Conservation (phyloP, 139 green algal genomes). For the Ettlia oleoabundans region DNA sequence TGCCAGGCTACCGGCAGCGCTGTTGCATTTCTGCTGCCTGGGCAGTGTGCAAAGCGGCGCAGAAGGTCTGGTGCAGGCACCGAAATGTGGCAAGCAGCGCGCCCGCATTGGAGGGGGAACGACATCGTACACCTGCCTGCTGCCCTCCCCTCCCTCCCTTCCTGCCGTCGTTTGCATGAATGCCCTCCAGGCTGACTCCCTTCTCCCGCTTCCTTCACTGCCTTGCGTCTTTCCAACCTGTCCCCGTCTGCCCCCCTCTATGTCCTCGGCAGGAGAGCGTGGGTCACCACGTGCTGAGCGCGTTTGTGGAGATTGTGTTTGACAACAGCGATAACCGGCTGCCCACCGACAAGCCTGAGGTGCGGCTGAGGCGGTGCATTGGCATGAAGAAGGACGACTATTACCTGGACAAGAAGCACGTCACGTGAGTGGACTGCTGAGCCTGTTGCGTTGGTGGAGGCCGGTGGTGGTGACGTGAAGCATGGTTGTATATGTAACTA, state of each 20-base stretch:
- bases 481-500: background rate
- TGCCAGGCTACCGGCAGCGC: too few species aligned
- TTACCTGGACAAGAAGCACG: slow-evolving; percentile 92
- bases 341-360: slow-evolving; percentile 85
- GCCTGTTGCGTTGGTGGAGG: background rate
- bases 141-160: too few species aligned
- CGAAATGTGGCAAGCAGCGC: too few species aligned
- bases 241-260: background rate
- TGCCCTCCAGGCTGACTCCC: too few species aligned
- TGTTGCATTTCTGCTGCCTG: too few species aligned
- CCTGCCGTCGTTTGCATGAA: too few species aligned
- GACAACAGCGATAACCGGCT: slow-evolving; percentile 96
- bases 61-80: too few species aligned
- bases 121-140: too few species aligned
- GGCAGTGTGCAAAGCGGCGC: too few species aligned
- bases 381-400: slow-evolving; percentile 97
- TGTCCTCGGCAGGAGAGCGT: slow-evolving; percentile 86
- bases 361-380: slow-evolving; percentile 92
- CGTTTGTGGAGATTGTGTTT: slow-evolving; percentile 98
- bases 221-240: background rate
- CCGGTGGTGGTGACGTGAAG: background rate
- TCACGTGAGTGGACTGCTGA: slow-evolving; percentile 63
- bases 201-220: background rate
- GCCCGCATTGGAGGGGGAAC: too few species aligned
- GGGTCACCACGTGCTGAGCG: slow-evolving; percentile 83